Evolutionary conservation across 306 rosid species (phyloP).

Genomic region (Argentina anserina): DNA sequence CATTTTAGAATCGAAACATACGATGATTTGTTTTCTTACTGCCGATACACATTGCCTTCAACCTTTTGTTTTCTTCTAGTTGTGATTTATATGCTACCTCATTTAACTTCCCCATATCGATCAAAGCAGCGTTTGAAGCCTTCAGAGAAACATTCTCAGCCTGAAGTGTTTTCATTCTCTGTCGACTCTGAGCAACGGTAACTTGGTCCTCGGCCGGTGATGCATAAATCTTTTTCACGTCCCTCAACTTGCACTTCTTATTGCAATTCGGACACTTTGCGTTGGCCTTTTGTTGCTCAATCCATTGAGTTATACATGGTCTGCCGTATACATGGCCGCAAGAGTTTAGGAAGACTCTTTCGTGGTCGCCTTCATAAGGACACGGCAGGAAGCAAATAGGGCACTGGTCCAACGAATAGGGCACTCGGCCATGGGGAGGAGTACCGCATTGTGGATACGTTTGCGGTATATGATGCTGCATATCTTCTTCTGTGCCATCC

Average conservation of each 20-base stretch:
- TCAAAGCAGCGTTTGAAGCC: not conserved
- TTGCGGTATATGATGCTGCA: not conserved
- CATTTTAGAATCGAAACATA: too few species aligned
- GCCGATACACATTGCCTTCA: not conserved
- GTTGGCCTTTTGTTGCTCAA: not conserved
- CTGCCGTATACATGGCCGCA: not conserved
- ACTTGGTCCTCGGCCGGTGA: not conserved
- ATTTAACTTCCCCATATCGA: not conserved
- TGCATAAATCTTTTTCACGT: not conserved
- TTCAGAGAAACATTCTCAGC: not conserved
- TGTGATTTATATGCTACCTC: not conserved
- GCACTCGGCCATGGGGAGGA: not conserved
- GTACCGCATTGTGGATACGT: not conserved
- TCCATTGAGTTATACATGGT: not conserved
- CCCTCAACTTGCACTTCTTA: not conserved
- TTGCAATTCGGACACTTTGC: slow-evolving; percentile 5
- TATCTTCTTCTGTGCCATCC: not conserved
- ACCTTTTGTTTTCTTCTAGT: not conserved
- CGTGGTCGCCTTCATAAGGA: not conserved
- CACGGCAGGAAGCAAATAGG: not conserved
- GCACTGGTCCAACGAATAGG: not conserved
- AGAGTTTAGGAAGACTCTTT: not conserved
- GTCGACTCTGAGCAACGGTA: not conserved
- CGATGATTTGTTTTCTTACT: not conserved
- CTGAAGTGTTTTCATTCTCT: not conserved